phyloP scores from a whole-genome alignment of 202 grass and related monocot species.

The Zizania palustris region DNA sequence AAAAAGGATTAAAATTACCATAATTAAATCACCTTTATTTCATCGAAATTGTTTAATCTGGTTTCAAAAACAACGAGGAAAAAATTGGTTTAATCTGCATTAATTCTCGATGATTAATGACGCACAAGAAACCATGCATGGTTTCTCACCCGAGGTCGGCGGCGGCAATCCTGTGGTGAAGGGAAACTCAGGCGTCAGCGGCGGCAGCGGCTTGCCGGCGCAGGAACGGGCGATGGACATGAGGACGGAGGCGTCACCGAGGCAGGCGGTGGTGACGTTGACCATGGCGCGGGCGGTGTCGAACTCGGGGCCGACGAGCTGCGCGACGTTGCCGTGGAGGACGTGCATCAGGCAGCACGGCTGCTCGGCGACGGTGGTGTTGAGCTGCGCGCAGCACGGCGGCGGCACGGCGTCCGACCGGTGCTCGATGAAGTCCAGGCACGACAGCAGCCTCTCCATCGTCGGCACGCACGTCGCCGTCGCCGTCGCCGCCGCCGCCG shows the following conservation, averaged over 20 bases:
- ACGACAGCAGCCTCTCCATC: constrained; percentile 48
- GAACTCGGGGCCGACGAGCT: constrained; percentile 41
- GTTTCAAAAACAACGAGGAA: background rate
- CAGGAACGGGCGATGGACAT: constrained; percentile 15
- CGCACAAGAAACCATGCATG: too few relatives aligned
- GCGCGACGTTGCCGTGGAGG: constrained; percentile 31
- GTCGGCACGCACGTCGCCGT: constrained; percentile 39
- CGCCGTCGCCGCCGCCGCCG: background rate
- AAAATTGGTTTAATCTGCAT: background rate
- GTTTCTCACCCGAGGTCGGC: constrained; percentile 35
- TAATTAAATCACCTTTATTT: background rate
- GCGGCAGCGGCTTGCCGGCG: constrained; percentile 46
- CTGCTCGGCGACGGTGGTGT: constrained; percentile 32
- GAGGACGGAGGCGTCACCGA: constrained; percentile 22
- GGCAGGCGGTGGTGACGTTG: constrained; percentile 36
- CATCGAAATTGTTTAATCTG: background rate
- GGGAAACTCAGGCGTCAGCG: constrained; percentile 45
- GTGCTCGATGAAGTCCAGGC: constrained; percentile 65
- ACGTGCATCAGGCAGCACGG: constrained; percentile 60
- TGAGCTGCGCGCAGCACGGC: constrained; percentile 45
- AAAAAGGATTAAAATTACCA: background rate
- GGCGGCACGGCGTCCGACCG: constrained; percentile 26
- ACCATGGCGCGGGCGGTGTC: constrained; percentile 40
- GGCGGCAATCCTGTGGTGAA: constrained; percentile 20
- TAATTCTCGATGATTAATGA: background rate